Percentiles rank a stretch among this genome's conserved stretches.
Evolutionary conservation across 148 eudicot genomes (phyloP).

Genomic region (Cornus controversa): DNA sequence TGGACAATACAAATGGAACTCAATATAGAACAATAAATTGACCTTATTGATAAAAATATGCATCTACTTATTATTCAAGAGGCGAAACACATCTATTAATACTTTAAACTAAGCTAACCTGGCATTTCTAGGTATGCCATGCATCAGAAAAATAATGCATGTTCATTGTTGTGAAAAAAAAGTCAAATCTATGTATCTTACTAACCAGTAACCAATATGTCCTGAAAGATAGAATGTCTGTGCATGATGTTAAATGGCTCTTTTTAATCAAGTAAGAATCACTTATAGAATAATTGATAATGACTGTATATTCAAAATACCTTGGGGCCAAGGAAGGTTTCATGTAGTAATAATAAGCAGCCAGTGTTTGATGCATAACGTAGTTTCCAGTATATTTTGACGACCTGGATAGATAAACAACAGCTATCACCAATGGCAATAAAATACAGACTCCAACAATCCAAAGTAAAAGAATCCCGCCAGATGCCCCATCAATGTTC

Average conservation of each 20-base stretch:
- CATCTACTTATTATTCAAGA: no score
- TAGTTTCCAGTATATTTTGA: constrained; percentile 83
- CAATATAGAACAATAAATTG: background rate
- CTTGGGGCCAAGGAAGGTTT: constrained; percentile 93
- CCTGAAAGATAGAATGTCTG: background rate
- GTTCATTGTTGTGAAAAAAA: background rate
- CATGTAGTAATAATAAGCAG: constrained; percentile 69
- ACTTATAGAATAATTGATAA: background rate
- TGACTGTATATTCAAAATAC: constrained; percentile 30
- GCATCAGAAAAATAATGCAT: background rate
- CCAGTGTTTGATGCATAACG: constrained; percentile 79
- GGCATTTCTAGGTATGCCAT: background rate
- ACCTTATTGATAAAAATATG: background rate
- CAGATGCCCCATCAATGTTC: constrained; percentile 77
- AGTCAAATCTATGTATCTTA: background rate
- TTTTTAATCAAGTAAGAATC: background rate
- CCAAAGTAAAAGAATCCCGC: constrained; percentile 70
- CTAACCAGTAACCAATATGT: background rate
- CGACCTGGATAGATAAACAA: constrained; percentile 69
- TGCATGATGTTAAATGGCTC: background rate
- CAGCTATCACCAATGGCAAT: constrained; percentile 81
- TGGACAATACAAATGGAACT: background rate
- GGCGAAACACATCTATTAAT: background rate
- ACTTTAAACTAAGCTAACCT: background rate
- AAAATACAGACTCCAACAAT: constrained; percentile 87